Percentiles rank a stretch among this genome's conserved stretches.
These are phyloP conservation scores for Linum tenue DNA, from an alignment of 345 rosid genomes.

Conservation along the genomic window DNA sequence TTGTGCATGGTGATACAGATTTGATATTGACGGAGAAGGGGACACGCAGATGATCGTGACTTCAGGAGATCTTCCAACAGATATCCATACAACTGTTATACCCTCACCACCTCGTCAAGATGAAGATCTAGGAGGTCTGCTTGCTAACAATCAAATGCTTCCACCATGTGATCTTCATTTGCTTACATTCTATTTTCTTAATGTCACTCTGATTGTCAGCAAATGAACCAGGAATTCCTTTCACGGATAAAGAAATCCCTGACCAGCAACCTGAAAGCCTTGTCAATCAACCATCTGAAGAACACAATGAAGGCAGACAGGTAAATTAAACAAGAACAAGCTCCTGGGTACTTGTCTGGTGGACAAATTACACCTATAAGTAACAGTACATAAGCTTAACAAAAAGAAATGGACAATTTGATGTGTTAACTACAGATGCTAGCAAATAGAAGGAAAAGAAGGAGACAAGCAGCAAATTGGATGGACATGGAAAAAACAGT, in stretches of 20 bases:
- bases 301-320: constrained; percentile 34
- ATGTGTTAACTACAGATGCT: constrained; percentile 30
- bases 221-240: constrained; percentile 6
- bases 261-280: constrained; percentile 32
- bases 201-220: neutral
- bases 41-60: constrained; percentile 48
- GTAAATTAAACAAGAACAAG: constrained; percentile 19
- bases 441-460: constrained; percentile 39
- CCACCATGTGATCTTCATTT: no score
- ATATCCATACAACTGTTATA: constrained; percentile 34
- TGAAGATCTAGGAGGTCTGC: constrained; percentile 46
- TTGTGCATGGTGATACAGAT: constrained; percentile 35
- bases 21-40: constrained; percentile 64
- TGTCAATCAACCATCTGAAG: constrained; percentile 20
- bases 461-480: constrained; percentile 26
- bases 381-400: constrained; percentile 1
- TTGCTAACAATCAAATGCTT: neutral
- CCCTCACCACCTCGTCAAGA: constrained; percentile 44
- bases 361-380: neutral
- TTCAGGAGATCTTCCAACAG: constrained; percentile 33
- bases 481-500: constrained; percentile 71
- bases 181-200: neutral
- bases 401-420: constrained; percentile 15
- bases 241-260: constrained; percentile 37
- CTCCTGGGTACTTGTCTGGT: no score